Base-by-base conservation (phyloP, 2,329 filamentous ascomycete species). In the Bimuria novae-zelandiae region DNA sequence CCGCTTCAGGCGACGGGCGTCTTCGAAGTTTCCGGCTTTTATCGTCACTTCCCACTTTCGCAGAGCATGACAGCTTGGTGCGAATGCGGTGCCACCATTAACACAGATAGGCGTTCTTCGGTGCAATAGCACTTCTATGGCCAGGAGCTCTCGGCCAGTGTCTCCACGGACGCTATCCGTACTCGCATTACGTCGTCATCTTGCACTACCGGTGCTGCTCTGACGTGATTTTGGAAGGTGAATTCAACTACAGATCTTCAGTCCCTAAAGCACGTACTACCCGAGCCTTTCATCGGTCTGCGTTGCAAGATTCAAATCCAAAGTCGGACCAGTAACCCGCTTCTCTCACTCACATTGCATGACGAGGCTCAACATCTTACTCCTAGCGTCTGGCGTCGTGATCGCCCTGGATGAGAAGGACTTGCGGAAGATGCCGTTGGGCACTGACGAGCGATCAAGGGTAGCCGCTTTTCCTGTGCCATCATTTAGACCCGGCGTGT, bases 61-160 rank as follows among this genome's bases (percentile, higher is more conserved):
- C n/a, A n/a, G 7, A 16, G 27, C 27, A n/a, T 32, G 10, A 16
- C n/a, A 49, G 23, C 14, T 16, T 21, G 14, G 23, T 44, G 22
- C 27, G 41, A 32, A 41, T 22, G 8, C 46, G 30, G 8, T n/a
- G 25, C 32, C 21, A 16, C 36, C 17, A 8, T 33, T 19, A n/a
- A 22, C n/a, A 30, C 23, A 44, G 19, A 27, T 19, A 29, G n/a
- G 48, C 37, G 25, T 30, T 46, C 5, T n/a, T 25, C 35, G 23
- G 32, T 14, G 27, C 32, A 23, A 16, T 12, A 22, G 14, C n/a
- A n/a, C n/a, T n/a, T 41, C 43, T 10, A 33, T 27, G n/a, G n/a
- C n/a, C n/a, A n/a, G n/a, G n/a, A n/a, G n/a, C n/a, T 47, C 53
- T 46, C 21, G 16, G 48, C 50, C 49, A 50, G 36, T 56, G 16